Percentiles rank a stretch among this genome's conserved stretches.
These are phyloP conservation scores for Monosporozyma yasuniensis DNA, from an alignment of 805 yeast species.

Conservation along the genomic window DNA sequence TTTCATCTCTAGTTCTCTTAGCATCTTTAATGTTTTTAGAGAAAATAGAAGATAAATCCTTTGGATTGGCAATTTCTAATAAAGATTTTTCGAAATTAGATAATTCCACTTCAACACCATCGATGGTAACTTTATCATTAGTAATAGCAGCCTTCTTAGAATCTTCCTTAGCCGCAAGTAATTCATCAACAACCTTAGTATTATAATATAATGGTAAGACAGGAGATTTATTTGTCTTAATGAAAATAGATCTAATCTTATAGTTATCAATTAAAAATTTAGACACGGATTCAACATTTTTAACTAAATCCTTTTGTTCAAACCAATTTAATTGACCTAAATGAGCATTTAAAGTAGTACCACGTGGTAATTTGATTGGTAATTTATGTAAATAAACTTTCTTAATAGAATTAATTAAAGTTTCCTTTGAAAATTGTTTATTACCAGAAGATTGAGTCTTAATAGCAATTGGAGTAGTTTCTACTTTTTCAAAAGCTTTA, in stretches of 20 bases:
- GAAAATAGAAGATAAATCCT: constrained; percentile 52
- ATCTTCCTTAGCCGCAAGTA: constrained; percentile 18
- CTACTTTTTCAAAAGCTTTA: constrained; percentile 56
- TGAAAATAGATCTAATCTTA: constrained; percentile 46
- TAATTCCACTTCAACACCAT: constrained; percentile 37
- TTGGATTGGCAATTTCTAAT: constrained; percentile 75
- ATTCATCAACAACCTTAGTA: constrained; percentile 37
- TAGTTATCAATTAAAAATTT: constrained; percentile 35
- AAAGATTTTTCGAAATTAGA: constrained; percentile 66
- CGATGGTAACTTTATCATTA: constrained; percentile 6
- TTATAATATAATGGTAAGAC: constrained; percentile 74
- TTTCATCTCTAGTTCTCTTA: constrained; percentile 22
- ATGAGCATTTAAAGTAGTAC: constrained; percentile 55
- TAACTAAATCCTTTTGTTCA: constrained; percentile 43
- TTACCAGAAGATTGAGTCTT: constrained; percentile 31
- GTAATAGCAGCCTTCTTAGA: constrained; percentile 22
- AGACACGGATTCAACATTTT: constrained; percentile 51
- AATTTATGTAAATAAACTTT: constrained; percentile 49
- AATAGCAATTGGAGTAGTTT: constrained; percentile 63
- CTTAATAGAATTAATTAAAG: constrained; percentile 50
- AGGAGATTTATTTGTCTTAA: constrained; percentile 68
- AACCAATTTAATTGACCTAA: constrained; percentile 48
- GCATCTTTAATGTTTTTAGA: constrained; percentile 45
- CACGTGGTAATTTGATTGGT: constrained; percentile 60
- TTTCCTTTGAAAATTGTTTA: constrained; percentile 35